Evolutionary conservation across 176 grass and related monocot species (phyloP), one percentile per base, ranked within the genome.

Genomic region (Bothriochloa decipiens): DNA sequence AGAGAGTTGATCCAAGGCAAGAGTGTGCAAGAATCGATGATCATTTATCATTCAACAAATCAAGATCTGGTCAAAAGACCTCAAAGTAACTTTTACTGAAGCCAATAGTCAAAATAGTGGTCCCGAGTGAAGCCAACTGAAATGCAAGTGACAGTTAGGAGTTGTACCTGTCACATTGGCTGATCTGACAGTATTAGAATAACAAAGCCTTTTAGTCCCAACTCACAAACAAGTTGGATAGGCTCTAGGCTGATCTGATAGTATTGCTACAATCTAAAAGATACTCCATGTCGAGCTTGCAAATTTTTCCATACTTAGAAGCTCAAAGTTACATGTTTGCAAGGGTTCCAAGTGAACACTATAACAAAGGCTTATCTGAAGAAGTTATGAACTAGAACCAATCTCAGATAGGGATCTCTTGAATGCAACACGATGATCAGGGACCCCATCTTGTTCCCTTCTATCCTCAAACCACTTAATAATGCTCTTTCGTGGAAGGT

Each of bases 391-490:
- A 80, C 63, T 91, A 71, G 88, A 49, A 46, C 84, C 26, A 23
- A 90, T 90, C 82, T 85, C 88, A 88, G 88, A 63, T 37, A 77
- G 50, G 27, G 89, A 88, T 86, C 89, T 87, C 70, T 62, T 83
- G 77, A 85, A 94, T 40, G 68, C 82, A 42, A 35, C 81, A 67
- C 77, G 83, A 41, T 89, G 88, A 41, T 87, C 53, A 10, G 93
- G 93, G 26, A 94, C 75, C 23, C 89, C 96, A 77, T 94, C 93
- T 68, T 91, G 55, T 26, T 89, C 77, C 81, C 96, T 77, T 82
- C 87, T 96, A 36, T 99, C 93, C 68, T 99, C 96, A 55, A 99
- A 99, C 96, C 96, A 99, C 62, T 96, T 92, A 39, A 95, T 63
- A 27, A 99, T 82, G 40, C 74, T 92, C 62, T 92, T 96, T 82